phyloP scores from a whole-genome alignment of 2,329 filamentous ascomycete genomes.

The Epichloe festucae region DNA sequence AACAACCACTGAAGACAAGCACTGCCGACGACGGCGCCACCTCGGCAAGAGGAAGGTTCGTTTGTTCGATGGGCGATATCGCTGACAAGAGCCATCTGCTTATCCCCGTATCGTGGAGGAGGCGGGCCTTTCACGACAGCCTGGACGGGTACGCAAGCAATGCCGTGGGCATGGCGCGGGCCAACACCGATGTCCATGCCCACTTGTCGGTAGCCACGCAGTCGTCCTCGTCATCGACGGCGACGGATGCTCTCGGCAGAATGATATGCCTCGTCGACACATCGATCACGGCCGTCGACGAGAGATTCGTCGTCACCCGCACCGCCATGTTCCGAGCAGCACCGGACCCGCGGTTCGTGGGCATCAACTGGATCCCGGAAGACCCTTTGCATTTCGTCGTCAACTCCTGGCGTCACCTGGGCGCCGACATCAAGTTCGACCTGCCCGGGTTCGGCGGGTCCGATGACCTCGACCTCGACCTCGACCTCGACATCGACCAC shows the following conservation, averaged over 20 bases:
- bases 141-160: slow-evolving; percentile 27
- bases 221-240: not conserved
- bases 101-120: slow-evolving; percentile 30
- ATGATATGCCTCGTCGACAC: slow-evolving; percentile 18
- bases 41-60: not conserved
- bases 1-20: not conserved
- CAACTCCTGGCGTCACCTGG: slow-evolving; percentile 33
- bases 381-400: slow-evolving; percentile 26
- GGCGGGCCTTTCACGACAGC: slow-evolving; percentile 19
- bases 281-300: slow-evolving; percentile 20
- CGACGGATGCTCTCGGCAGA: slow-evolving; percentile 13
- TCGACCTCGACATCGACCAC: too few relatives aligned
- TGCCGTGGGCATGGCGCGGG: slow-evolving; percentile 26
- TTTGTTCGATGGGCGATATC: not conserved
- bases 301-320: slow-evolving; percentile 25
- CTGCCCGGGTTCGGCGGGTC: slow-evolving; percentile 13
- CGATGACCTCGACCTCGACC: not conserved
- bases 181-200: slow-evolving; percentile 12
- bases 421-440: slow-evolving; percentile 26
- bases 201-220: slow-evolving; percentile 8
- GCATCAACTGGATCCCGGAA: slow-evolving; percentile 27
- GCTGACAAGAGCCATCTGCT: slow-evolving; percentile 16
- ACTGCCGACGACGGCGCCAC: not conserved
- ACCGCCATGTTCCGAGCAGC: slow-evolving; percentile 23
- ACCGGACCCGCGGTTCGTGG: slow-evolving; percentile 26